Evolutionary conservation across 75 land plant genomes (phyloP).

Genomic region (Picea sitchensis): DNA sequence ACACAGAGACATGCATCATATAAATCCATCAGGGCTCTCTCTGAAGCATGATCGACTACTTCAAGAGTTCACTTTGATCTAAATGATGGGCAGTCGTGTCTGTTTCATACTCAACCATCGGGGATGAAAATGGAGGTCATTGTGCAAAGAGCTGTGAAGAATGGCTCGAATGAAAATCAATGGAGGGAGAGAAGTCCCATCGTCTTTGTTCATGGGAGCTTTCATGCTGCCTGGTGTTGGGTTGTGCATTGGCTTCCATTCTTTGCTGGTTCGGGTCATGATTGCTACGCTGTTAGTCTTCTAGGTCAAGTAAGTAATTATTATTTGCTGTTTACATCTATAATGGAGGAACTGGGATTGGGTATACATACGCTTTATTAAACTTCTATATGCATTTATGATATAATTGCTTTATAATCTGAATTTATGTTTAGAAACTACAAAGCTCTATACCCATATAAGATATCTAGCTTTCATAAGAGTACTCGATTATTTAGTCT

Average conservation of each 20-base stretch:
- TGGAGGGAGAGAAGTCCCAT: constrained; percentile 21
- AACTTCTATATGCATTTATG: not conserved
- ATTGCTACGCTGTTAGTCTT: constrained; percentile 78
- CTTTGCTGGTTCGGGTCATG: constrained; percentile 57
- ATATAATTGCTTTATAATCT: not conserved
- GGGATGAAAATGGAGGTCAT: constrained; percentile 80
- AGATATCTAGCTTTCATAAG: not conserved
- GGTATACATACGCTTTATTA: too few species aligned
- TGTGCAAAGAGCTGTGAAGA: constrained; percentile 13
- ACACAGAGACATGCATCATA: too few species aligned
- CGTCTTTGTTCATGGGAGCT: constrained; percentile 84
- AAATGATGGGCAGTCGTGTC: constrained; percentile 44
- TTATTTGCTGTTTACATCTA: too few species aligned
- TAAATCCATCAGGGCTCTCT: too few species aligned
- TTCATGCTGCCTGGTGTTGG: constrained; percentile 96
- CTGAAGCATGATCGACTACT: too few species aligned
- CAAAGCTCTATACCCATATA: not conserved
- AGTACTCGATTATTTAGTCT: not conserved
- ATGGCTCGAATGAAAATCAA: not conserved
- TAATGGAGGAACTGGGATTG: too few species aligned
- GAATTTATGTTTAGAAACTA: not conserved
- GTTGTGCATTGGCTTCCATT: constrained; percentile 76
- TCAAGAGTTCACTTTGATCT: constrained; percentile 18
- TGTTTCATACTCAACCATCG: constrained; percentile 67
- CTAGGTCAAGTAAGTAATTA: constrained; percentile 53